phyloP scores from a whole-genome alignment of 1,139 yeast species.

The Lodderomyces metapsilosis region DNA sequence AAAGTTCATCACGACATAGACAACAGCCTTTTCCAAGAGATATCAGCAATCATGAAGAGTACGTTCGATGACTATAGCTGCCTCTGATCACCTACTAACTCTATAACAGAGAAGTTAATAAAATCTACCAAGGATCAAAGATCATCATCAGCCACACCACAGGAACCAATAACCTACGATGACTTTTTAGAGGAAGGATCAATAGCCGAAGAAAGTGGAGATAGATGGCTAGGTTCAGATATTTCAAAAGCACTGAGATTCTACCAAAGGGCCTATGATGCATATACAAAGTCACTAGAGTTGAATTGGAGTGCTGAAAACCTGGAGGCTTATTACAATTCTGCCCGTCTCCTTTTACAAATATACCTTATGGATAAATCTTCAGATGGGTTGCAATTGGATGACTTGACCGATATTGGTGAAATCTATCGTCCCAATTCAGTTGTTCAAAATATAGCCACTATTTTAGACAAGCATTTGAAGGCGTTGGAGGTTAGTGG shows the following conservation, averaged over 20 bases:
- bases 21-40: no score
- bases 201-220: constrained; percentile 55
- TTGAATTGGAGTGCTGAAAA: constrained; percentile 12
- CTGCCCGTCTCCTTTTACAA: constrained; percentile 47
- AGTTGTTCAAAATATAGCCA: constrained; percentile 37
- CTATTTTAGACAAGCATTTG: constrained; percentile 40
- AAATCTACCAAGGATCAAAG: constrained; percentile 21
- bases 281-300: constrained; percentile 32
- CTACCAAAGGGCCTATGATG: constrained; percentile 47
- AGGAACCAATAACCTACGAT: constrained; percentile 36
- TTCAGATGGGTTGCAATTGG: constrained; percentile 42
- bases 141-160: neutral
- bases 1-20: no score
- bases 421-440: constrained; percentile 34
- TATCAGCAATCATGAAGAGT: neutral
- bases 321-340: constrained; percentile 47
- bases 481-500: constrained; percentile 27
- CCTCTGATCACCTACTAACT: constrained; percentile 13
- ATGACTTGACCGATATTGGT: constrained; percentile 37
- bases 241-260: constrained; percentile 52
- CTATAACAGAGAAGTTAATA: constrained; percentile 5
- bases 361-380: constrained; percentile 34
- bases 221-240: constrained; percentile 57
- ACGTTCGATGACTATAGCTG: neutral
- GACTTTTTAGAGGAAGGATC: constrained; percentile 50